A percentile compares a stretch with the other conserved stretches of the same genome.
phyloP scores from a whole-genome alignment of 768 basidiomycete genomes.

The Phlebiopsis gigantea region DNA sequence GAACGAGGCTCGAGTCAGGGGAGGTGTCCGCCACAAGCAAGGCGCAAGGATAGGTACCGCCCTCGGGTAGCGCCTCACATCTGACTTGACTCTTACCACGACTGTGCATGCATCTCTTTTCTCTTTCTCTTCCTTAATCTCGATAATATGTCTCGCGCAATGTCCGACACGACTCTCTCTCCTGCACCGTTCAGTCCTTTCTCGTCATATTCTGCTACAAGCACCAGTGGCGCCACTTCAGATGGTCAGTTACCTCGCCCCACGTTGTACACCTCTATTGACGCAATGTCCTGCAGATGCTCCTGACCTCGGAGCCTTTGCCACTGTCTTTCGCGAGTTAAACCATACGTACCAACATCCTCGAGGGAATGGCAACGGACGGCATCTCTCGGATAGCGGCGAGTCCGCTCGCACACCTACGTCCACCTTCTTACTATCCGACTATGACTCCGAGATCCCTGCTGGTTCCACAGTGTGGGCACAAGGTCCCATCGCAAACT shows the following conservation, averaged over 20 bases:
- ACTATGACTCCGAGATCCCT: slow-evolving; percentile 32
- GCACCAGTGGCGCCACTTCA: slow-evolving; percentile 29
- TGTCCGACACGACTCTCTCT: slow-evolving; percentile 31
- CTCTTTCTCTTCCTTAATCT: slow-evolving; percentile 12
- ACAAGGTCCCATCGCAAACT: slow-evolving; percentile 51
- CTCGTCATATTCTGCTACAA: slow-evolving; percentile 23
- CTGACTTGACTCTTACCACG: slow-evolving; percentile 9
- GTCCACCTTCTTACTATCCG: slow-evolving; percentile 30
- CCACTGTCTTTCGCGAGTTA: slow-evolving; percentile 62
- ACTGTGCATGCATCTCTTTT: slow-evolving; percentile 19
- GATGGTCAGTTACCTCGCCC: slow-evolving; percentile 25
- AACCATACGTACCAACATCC: slow-evolving; percentile 46
- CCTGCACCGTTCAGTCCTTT: slow-evolving; percentile 35
- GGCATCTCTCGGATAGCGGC: slow-evolving; percentile 16
- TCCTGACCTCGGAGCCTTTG: slow-evolving; percentile 72
- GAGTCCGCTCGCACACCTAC: slow-evolving; percentile 20
- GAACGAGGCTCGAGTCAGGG: neutral
- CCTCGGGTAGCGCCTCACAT: neutral
- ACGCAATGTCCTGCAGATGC: slow-evolving; percentile 37
- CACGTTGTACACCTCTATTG: neutral
- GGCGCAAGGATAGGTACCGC: neutral
- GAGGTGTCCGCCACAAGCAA: neutral
- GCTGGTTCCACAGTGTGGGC: slow-evolving; percentile 62
- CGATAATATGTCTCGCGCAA: slow-evolving; percentile 25
- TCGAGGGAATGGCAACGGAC: slow-evolving; percentile 23